Base-by-base conservation (phyloP, 202 grass and related monocot genomes). In the Sporobolus alterniflorus region DNA sequence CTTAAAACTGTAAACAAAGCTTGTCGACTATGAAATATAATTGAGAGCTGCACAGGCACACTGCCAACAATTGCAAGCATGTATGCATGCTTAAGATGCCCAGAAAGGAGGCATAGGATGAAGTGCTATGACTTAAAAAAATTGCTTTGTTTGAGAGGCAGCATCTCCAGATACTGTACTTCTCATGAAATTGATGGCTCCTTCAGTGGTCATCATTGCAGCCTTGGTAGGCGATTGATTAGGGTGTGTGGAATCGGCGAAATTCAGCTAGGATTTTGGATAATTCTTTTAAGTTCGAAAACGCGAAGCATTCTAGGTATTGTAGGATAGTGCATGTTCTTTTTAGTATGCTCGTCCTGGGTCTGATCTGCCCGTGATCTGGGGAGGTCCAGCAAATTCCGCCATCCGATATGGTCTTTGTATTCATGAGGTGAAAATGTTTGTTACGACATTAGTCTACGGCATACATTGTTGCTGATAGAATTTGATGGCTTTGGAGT, bases 151-250 rank as follows among this genome's bases (percentile, higher is more conserved):
- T 88, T 83, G 81, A 28, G 29, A 28, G 31, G 25, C 72, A 43
- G 64, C 15, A 20, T 64, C 20, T 76, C 73, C 76, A 61, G 89
- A 68, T 17, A 92, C 79, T 80, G 79, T 67, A 71, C 48, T 83
- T 71, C 68, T 88, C 84, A 90, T 62, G 50, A 89, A 85, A 85
- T 84, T 88, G 63, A 94, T 51, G 66, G 81, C 78, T 69, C 59
- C 76, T 92, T 97, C 88, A 84, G 68, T 82, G 39, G 78, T 65
- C 73, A 86, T 87, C 83, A 84, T 89, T 57, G 89, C 88, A 78
- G 81, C 79, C 74, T 28, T 13, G 20, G n/a, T 40, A 28, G 14
- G 26, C 7, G 34, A 25, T 71, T 14, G 29, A 26, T 73, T 77
- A 60, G 40, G 70, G 59, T 43, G 51, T 57, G 57, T 67, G 60